Evolutionary conservation across 805 yeast genomes (phyloP).

Genomic region (Saccharomycopsis fibuligera): DNA sequence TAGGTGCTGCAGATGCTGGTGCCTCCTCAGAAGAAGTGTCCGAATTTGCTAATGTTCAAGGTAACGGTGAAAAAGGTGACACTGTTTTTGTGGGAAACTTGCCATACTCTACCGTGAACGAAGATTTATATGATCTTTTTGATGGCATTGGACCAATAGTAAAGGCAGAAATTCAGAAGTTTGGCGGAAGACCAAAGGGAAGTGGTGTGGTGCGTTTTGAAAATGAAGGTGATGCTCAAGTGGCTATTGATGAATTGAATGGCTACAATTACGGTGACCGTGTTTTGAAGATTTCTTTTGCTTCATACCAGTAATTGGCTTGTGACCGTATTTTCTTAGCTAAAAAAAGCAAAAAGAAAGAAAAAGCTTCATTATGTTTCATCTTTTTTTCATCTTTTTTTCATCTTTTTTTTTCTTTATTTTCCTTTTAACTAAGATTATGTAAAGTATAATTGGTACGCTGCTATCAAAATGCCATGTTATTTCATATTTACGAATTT

Average conservation of each 20-base stretch:
- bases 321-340: too few relatives aligned
- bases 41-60: conserved; percentile 62
- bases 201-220: conserved; percentile 79
- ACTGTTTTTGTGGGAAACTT: conserved; percentile 68
- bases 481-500: too few relatives aligned
- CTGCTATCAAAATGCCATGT: too few relatives aligned
- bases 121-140: conserved; percentile 78
- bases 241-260: conserved; percentile 68
- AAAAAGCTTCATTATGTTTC: too few relatives aligned
- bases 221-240: conserved; percentile 58
- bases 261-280: conserved; percentile 84
- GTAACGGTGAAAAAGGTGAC: conserved; percentile 53
- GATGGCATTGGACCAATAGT: conserved; percentile 74
- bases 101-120: conserved; percentile 84
- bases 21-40: conserved; percentile 26
- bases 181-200: conserved; percentile 68
- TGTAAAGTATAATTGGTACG: too few relatives aligned
- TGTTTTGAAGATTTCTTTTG: conserved; percentile 62
- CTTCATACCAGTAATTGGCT: too few relatives aligned
- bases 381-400: too few relatives aligned
- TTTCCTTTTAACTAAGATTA: too few relatives aligned
- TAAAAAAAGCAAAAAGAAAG: background rate
- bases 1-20: background rate
- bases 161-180: conserved; percentile 64
- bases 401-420: too few relatives aligned